phyloP scores from a whole-genome alignment of 192 early-diverging fungal genomes.

The Allomyces macrogynus region DNA sequence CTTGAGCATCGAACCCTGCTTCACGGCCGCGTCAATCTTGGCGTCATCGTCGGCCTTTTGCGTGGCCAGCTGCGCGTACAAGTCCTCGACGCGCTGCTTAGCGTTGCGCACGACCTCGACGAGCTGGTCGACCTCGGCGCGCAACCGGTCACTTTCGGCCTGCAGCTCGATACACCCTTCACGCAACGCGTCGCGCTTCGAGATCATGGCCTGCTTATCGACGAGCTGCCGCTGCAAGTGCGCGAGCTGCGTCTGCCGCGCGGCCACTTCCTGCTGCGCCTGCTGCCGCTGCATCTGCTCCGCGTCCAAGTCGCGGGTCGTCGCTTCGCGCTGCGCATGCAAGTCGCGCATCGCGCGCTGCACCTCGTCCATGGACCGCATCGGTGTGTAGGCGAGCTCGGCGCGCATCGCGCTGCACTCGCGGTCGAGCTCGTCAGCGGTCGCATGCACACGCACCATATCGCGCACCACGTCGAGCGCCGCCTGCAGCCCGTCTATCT shows the following conservation, averaged over 20 bases:
- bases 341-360: conserved; percentile 32
- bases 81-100: not conserved
- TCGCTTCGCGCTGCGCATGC: conserved; percentile 12
- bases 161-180: not conserved
- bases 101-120: not conserved
- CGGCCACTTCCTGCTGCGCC: conserved; percentile 10
- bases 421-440: conserved; percentile 8
- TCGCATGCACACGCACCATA: conserved; percentile 20
- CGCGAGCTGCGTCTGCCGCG: conserved; percentile 13
- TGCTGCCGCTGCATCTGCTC: conserved; percentile 9
- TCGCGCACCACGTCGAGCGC: conserved; percentile 11
- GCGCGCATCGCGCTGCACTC: conserved; percentile 15
- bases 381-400: conserved; percentile 28
- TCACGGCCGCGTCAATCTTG: no score
- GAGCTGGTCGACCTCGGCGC: not conserved
- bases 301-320: conserved; percentile 31
- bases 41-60: not conserved
- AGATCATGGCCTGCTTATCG: not conserved
- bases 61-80: not conserved
- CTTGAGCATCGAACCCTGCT: no score
- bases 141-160: not conserved
- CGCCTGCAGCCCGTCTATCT: conserved; percentile 19
- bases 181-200: not conserved
- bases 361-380: conserved; percentile 43
- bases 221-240: conserved; percentile 1